Conservation (phyloP, 768 basidiomycete species). For the Chlorophyllum brunneum region DNA sequence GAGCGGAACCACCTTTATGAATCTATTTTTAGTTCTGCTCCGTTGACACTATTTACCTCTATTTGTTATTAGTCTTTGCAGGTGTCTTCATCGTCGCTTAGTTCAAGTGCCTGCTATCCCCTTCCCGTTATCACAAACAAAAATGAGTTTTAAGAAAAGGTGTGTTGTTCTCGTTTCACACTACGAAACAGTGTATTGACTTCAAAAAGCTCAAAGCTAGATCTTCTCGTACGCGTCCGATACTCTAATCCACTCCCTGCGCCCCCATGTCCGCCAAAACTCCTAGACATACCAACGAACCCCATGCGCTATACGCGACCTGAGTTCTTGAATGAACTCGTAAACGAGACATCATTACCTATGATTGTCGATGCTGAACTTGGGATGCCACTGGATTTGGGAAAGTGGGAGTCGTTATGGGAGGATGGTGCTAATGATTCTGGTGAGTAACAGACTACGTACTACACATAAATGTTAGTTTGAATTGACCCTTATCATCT, state of each 20-base stretch:
- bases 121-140: constrained; percentile 13
- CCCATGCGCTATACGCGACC: constrained; percentile 84
- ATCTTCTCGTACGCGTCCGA: constrained; percentile 89
- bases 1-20: too few relatives aligned
- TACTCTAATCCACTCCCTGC: constrained; percentile 93
- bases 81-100: not conserved
- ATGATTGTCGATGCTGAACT: constrained; percentile 97
- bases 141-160: constrained; percentile 61
- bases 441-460: constrained; percentile 34
- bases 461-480: not conserved
- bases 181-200: constrained; percentile 10
- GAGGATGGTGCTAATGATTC: constrained; percentile 72
- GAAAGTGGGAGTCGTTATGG: constrained; percentile 80
- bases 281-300: constrained; percentile 88
- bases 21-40: constrained; percentile 2
- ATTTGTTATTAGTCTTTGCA: not conserved
- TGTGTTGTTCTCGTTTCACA: constrained; percentile 14
- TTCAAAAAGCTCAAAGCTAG: constrained; percentile 56
- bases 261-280: constrained; percentile 95
- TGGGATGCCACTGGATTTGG: constrained; percentile 93
- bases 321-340: constrained; percentile 78
- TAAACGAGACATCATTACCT: constrained; percentile 78
- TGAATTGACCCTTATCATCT: too few relatives aligned
- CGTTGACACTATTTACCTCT: constrained; percentile 4
- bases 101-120: not conserved